phyloP scores from a whole-genome alignment of 352 stramenopile species.

The Phytophthora agathidicida region DNA sequence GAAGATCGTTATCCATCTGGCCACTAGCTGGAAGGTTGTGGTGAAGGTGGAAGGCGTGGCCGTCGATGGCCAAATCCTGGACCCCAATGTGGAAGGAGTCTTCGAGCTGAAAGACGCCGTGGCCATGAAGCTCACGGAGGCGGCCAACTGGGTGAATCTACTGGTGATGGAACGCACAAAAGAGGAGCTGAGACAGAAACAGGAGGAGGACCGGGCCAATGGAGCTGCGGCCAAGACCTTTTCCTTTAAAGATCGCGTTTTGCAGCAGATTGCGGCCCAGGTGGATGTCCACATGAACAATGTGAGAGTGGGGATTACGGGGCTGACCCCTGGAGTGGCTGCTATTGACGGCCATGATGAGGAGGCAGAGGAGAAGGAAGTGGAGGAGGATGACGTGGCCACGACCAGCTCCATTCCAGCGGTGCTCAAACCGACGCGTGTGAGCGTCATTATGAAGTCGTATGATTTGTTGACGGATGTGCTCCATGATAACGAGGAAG shows the following conservation, averaged over 20 bases:
- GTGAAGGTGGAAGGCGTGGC: conserved; percentile 55
- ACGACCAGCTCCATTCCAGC: conserved; percentile 33
- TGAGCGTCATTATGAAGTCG: conserved; percentile 38
- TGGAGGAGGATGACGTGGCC: conserved; percentile 20
- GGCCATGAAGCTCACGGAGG: conserved; percentile 63
- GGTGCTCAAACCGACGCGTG: conserved; percentile 40
- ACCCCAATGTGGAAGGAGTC: conserved; percentile 46
- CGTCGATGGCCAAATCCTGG: conserved; percentile 47
- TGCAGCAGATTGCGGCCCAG: conserved; percentile 66
- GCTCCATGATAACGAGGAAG: conserved; percentile 47
- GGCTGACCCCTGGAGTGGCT: conserved; percentile 23
- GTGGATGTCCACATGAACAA: conserved; percentile 60
- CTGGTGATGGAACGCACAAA: conserved; percentile 48
- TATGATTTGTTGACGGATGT: conserved; percentile 51
- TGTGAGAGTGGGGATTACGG: conserved; percentile 47
- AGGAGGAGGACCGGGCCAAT: conserved; percentile 21
- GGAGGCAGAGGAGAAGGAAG: conserved; percentile 26
- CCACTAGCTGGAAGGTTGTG: conserved; percentile 61
- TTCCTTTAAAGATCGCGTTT: conserved; percentile 65
- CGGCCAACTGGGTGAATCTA: conserved; percentile 38
- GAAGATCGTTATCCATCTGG: conserved; percentile 52
- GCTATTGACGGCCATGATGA: conserved; percentile 37
- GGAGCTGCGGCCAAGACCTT: conserved; percentile 35
- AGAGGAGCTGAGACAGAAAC: conserved; percentile 36
- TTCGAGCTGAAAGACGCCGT: conserved; percentile 58